Evolutionary conservation across 805 yeast genomes (phyloP).

Genomic region (Yamadazyma tumulicola): DNA sequence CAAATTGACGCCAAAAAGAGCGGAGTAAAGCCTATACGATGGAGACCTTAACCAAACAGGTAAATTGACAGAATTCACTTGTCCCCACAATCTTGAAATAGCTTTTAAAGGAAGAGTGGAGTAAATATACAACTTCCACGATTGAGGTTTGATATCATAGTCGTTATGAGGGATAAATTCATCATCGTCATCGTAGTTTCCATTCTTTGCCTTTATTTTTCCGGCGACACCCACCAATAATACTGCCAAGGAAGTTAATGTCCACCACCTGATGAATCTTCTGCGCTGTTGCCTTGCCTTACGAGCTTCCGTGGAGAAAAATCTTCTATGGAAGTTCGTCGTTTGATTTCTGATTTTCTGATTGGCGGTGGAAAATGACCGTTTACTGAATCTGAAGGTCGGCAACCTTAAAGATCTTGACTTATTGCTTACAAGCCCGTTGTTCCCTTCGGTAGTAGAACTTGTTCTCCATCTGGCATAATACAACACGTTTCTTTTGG

Average conservation of each 20-base stretch:
- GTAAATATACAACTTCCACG: constrained; percentile 89
- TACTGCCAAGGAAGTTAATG: constrained; percentile 49
- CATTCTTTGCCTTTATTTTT: constrained; percentile 35
- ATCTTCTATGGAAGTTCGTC: constrained; percentile 33
- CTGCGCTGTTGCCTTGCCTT: constrained; percentile 36
- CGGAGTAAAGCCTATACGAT: constrained; percentile 73
- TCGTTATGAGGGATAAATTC: constrained; percentile 27
- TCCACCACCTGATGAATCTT: constrained; percentile 49
- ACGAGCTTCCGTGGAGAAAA: constrained; percentile 42
- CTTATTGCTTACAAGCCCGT: constrained; percentile 1
- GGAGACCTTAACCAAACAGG: constrained; percentile 89
- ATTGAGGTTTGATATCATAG: constrained; percentile 56
- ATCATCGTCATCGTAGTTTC: constrained; percentile 25
- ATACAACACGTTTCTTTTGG: constrained; percentile 51
- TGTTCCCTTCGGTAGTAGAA: constrained; percentile 13
- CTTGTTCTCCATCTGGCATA: constrained; percentile 43
- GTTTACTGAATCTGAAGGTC: constrained; percentile 21
- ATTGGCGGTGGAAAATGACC: constrained; percentile 36
- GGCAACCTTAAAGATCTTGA: constrained; percentile 14
- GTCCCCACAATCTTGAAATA: constrained; percentile 92
- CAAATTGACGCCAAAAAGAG: constrained; percentile 80
- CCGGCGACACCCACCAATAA: constrained; percentile 55
- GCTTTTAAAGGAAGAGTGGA: constrained; percentile 88
- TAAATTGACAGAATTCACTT: constrained; percentile 72
- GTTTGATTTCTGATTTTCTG: constrained; percentile 34